phyloP scores from a whole-genome alignment of 371 early-diverging fungal species.

The Rhizopus microsporus region DNA sequence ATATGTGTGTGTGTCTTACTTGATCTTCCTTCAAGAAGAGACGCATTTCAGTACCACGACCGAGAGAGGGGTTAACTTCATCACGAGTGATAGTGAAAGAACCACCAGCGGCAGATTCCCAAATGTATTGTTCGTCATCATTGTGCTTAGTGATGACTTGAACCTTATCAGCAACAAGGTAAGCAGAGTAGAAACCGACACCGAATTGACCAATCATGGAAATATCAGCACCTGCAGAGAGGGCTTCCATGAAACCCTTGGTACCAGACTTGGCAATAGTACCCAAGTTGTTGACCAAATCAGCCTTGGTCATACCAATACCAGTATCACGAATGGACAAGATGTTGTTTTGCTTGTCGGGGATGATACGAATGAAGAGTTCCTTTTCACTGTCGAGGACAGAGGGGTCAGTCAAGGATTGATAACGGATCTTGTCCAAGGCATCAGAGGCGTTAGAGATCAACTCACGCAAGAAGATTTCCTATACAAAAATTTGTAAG shows the following conservation, averaged over 20 bases:
- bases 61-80: slow-evolving; percentile 63
- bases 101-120: slow-evolving; percentile 69
- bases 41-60: slow-evolving; percentile 78
- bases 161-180: slow-evolving; percentile 84
- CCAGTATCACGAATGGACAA: slow-evolving; percentile 84
- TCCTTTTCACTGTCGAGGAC: slow-evolving; percentile 56
- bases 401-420: slow-evolving; percentile 58
- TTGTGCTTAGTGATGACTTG: slow-evolving; percentile 83
- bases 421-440: slow-evolving; percentile 79
- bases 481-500: slow-evolving; percentile 30
- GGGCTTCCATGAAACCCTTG: slow-evolving; percentile 54
- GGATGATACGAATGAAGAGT: slow-evolving; percentile 64
- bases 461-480: slow-evolving; percentile 86
- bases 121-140: slow-evolving; percentile 73
- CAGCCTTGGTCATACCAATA: slow-evolving; percentile 89
- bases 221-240: slow-evolving; percentile 53
- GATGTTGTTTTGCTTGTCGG: slow-evolving; percentile 60
- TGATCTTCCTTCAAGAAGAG: slow-evolving; percentile 83
- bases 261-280: slow-evolving; percentile 84
- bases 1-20: slow-evolving; percentile 27
- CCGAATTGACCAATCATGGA: slow-evolving; percentile 93
- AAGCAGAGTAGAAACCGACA: slow-evolving; percentile 90
- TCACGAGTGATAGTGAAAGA: slow-evolving; percentile 79
- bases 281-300: slow-evolving; percentile 82
- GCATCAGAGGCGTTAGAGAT: slow-evolving; percentile 90